phyloP scores from a whole-genome alignment of 1,139 yeast species.

The Taiozyma onychis region DNA sequence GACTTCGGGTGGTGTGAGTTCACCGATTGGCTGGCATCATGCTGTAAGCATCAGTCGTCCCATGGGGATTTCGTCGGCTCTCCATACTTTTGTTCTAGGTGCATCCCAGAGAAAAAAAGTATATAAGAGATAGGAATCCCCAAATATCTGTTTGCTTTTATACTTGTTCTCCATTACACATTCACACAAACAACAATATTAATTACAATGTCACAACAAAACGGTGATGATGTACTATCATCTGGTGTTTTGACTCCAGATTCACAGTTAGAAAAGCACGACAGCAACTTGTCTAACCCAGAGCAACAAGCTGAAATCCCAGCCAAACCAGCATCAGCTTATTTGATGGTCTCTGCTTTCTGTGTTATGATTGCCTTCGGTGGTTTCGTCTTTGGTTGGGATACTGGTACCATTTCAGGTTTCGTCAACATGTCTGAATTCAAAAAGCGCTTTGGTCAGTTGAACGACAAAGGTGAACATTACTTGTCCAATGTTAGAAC shows the following conservation, averaged over 20 bases:
- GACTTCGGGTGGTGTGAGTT: neutral
- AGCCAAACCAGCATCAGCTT: conserved; percentile 44
- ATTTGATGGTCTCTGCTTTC: conserved; percentile 36
- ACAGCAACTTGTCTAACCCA: neutral
- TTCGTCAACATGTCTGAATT: conserved; percentile 69
- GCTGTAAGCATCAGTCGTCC: conserved; percentile 1
- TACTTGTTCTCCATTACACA: conserved; percentile 1
- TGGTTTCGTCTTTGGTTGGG: conserved; percentile 71
- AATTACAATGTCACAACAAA: conserved; percentile 2
- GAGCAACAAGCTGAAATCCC: conserved; percentile 20
- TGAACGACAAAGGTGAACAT: conserved; percentile 26
- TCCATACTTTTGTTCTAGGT: neutral
- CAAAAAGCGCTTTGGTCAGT: conserved; percentile 43
- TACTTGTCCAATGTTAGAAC: conserved; percentile 49
- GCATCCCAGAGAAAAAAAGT: neutral
- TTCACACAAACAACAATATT: conserved; percentile 6
- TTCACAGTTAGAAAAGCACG: conserved; percentile 11
- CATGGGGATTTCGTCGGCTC: conserved; percentile 1
- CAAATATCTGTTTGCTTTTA: neutral
- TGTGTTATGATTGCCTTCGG: conserved; percentile 57
- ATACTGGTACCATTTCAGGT: conserved; percentile 78
- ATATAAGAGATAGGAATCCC: neutral
- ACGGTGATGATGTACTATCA: conserved; percentile 7
- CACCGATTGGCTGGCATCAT: neutral
- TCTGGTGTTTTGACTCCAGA: conserved; percentile 21